phyloP scores from a whole-genome alignment of 148 eudicot genomes.

The Pharnaceum exiguum region DNA sequence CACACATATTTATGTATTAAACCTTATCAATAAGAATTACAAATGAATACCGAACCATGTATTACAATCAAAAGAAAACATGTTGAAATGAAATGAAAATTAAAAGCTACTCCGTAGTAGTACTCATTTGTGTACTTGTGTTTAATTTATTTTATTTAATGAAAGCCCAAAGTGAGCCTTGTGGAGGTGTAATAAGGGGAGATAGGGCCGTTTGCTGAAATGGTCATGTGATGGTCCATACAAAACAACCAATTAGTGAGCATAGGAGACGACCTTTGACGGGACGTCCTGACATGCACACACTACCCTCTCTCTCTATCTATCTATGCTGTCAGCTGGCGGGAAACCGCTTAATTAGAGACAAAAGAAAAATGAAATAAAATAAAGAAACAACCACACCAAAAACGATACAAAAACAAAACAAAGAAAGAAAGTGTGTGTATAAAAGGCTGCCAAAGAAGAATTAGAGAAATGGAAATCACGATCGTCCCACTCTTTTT shows the following conservation, averaged over 20 bases:
- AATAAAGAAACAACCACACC: too few relatives aligned
- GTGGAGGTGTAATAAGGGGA: too few relatives aligned
- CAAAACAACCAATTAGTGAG: background rate
- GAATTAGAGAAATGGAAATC: background rate
- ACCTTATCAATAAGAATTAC: too few relatives aligned
- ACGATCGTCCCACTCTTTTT: background rate
- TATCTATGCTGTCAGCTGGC: slow-evolving; percentile 19
- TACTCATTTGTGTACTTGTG: too few relatives aligned
- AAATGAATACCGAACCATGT: too few relatives aligned
- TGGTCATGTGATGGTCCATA: slow-evolving; percentile 1
- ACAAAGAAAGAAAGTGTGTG: background rate
- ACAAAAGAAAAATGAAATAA: background rate
- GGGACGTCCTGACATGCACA: slow-evolving; percentile 12
- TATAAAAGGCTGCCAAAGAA: background rate
- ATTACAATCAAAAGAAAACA: too few relatives aligned
- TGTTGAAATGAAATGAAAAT: too few relatives aligned
- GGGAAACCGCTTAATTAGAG: slow-evolving; percentile 19
- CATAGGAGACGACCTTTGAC: background rate
- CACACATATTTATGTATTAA: too few relatives aligned
- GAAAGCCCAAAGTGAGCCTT: too few relatives aligned
- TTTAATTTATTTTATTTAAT: too few relatives aligned
- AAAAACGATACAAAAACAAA: background rate
- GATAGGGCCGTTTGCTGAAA: slow-evolving; percentile 4
- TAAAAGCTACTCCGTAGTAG: too few relatives aligned
- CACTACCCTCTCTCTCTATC: background rate